These are phyloP conservation scores for Davidsoniella virescens DNA, from an alignment of 2,329 filamentous ascomycete species.

Conservation along the genomic window DNA sequence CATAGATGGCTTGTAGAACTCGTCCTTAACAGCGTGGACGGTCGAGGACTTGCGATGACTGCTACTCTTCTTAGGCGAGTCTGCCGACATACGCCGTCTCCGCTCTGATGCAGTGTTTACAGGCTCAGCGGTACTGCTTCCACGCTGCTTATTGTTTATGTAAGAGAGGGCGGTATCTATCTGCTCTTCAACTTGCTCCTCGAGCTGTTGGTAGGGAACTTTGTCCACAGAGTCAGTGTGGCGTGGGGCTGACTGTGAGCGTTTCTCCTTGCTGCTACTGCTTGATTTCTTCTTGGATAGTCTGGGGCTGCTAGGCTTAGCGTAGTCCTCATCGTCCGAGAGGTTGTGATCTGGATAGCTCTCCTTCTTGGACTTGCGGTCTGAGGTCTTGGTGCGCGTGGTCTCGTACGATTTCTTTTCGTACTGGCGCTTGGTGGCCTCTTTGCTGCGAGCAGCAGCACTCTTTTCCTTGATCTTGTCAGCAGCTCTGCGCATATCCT, in stretches of 20 bases:
- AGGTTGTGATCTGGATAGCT: neutral
- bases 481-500: conserved; percentile 18
- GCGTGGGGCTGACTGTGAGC: neutral
- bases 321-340: neutral
- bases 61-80: conserved; percentile 1
- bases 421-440: conserved; percentile 11
- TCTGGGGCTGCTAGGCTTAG: neutral
- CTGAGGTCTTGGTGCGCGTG: neutral
- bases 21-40: neutral
- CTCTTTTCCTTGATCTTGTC: conserved; percentile 20
- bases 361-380: conserved; percentile 1
- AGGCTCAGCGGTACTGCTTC: neutral
- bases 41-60: neutral
- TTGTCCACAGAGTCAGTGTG: neutral
- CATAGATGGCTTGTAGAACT: neutral
- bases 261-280: neutral
- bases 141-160: neutral
- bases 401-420: neutral
- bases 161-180: neutral
- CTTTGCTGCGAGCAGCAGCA: conserved; percentile 19
- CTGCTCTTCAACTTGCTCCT: neutral
- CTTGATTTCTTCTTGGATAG: neutral
- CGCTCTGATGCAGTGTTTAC: neutral
- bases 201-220: neutral
- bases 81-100: conserved; percentile 2